Evolutionary conservation across 768 basidiomycete species (phyloP).

Genomic region (Podaxis sp.): DNA sequence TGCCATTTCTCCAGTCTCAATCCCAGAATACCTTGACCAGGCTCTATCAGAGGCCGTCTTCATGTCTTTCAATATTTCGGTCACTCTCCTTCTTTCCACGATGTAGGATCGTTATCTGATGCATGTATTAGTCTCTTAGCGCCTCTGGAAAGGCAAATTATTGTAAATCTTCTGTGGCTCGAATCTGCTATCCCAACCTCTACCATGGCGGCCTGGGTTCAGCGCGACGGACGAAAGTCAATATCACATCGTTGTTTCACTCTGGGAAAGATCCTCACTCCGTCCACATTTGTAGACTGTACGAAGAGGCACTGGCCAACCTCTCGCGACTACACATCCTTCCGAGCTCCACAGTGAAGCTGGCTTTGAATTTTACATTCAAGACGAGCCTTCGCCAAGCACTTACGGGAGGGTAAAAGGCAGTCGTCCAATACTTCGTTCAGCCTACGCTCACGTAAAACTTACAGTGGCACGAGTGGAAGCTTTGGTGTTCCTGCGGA

Average conservation of each 20-base stretch:
- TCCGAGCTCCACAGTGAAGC: conserved; percentile 55
- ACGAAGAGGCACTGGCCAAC: conserved; percentile 65
- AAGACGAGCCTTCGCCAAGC: conserved; percentile 80
- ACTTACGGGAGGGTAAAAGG: conserved; percentile 78
- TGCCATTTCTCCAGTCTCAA: conserved; percentile 81
- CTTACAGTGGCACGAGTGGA: conserved; percentile 62
- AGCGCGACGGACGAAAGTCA: conserved; percentile 71
- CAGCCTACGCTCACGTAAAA: conserved; percentile 11
- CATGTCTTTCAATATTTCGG: conserved; percentile 91
- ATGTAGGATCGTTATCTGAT: conserved; percentile 21
- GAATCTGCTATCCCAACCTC: conserved; percentile 68
- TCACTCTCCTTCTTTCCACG: conserved; percentile 30
- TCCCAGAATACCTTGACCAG: conserved; percentile 76
- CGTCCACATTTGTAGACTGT: conserved; percentile 48
- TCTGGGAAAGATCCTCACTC: conserved; percentile 7
- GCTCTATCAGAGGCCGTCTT: conserved; percentile 82
- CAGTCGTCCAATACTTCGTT: neutral
- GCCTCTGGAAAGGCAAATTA: conserved; percentile 78
- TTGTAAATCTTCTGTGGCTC: conserved; percentile 89
- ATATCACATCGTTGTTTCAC: conserved; percentile 15
- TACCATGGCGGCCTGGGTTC: conserved; percentile 77
- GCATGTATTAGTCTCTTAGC: conserved; percentile 59
- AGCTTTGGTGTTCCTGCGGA: conserved; percentile 84
- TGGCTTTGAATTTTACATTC: conserved; percentile 73
- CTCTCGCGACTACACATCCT: conserved; percentile 72